phyloP scores from a whole-genome alignment of 208 protist species.

The Zelonia costaricensis region DNA sequence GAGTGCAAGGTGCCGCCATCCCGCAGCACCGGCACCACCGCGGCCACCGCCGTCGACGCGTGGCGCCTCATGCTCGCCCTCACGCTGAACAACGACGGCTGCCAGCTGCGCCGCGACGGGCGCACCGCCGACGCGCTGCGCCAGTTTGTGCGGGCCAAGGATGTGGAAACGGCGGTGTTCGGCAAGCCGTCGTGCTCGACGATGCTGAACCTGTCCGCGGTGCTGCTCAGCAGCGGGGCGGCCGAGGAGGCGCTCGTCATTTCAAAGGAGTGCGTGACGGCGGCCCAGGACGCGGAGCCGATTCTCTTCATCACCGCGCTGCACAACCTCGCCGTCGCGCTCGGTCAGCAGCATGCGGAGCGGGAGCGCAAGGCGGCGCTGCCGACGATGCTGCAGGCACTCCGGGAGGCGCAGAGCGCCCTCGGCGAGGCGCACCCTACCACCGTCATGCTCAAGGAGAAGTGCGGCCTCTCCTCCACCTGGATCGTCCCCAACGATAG shows the following conservation, averaged over 20 bases:
- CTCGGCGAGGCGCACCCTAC: constrained; percentile 69
- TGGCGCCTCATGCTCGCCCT: constrained; percentile 71
- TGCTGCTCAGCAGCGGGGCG: constrained; percentile 56
- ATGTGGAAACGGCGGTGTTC: constrained; percentile 55
- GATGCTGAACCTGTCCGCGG: constrained; percentile 85
- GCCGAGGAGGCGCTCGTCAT: constrained; percentile 62
- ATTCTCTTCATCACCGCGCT: constrained; percentile 77
- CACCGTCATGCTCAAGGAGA: constrained; percentile 63
- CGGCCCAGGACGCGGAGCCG: constrained; percentile 54
- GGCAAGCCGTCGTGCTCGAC: constrained; percentile 82
- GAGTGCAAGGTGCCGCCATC: no score
- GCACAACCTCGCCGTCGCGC: constrained; percentile 80
- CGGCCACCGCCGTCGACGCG: background rate
- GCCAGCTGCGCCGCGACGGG: constrained; percentile 64
- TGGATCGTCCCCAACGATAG: no score
- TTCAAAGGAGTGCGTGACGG: constrained; percentile 58
- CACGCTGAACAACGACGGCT: constrained; percentile 85
- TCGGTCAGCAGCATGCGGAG: constrained; percentile 56
- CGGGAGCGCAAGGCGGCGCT: constrained; percentile 47
- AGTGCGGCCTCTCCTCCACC: constrained; percentile 48
- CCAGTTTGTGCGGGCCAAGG: constrained; percentile 47
- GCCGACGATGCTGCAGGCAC: constrained; percentile 71
- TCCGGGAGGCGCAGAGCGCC: constrained; percentile 55
- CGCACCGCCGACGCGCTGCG: constrained; percentile 43
- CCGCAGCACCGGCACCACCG: constrained; percentile 1